A percentile compares a stretch with the other conserved stretches of the same genome.
These are phyloP conservation scores for Camellia sinensis DNA, from an alignment of 148 eudicot species.

Conservation along the genomic window DNA sequence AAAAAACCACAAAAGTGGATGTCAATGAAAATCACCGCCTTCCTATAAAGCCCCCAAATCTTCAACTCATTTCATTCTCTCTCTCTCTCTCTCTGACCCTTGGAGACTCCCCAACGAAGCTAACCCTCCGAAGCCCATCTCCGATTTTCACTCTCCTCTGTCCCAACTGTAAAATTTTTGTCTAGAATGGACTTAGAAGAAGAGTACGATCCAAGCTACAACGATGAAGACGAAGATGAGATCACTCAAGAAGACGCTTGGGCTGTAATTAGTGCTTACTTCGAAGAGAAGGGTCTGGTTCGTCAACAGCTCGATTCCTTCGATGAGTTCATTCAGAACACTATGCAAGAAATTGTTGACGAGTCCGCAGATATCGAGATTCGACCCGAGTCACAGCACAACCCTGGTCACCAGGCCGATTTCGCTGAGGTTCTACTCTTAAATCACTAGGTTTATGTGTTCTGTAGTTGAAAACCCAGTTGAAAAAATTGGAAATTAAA, in stretches of 20 bases:
- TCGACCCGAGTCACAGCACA: slow-evolving; percentile 92
- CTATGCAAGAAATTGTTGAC: slow-evolving; percentile 98
- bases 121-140: not conserved
- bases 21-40: too few relatives aligned
- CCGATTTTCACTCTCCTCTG: not conserved
- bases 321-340: slow-evolving; percentile 96
- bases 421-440: slow-evolving; percentile 64
- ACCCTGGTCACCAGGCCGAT: slow-evolving; percentile 83
- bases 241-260: slow-evolving; percentile 96
- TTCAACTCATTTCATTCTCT: not conserved
- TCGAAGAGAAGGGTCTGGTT: slow-evolving; percentile 91
- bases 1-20: too few relatives aligned
- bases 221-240: slow-evolving; percentile 62
- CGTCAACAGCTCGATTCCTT: slow-evolving; percentile 92
- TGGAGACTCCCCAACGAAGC: too few relatives aligned
- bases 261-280: slow-evolving; percentile 93
- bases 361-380: slow-evolving; percentile 92
- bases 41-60: too few relatives aligned
- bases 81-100: not conserved
- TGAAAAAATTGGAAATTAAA: not conserved
- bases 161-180: not conserved
- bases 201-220: slow-evolving; percentile 22
- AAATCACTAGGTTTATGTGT: not conserved
- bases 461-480: not conserved
- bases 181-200: slow-evolving; percentile 24